Conservation (phyloP, 345 rosid genomes). For the Streptanthus diversifolius region DNA sequence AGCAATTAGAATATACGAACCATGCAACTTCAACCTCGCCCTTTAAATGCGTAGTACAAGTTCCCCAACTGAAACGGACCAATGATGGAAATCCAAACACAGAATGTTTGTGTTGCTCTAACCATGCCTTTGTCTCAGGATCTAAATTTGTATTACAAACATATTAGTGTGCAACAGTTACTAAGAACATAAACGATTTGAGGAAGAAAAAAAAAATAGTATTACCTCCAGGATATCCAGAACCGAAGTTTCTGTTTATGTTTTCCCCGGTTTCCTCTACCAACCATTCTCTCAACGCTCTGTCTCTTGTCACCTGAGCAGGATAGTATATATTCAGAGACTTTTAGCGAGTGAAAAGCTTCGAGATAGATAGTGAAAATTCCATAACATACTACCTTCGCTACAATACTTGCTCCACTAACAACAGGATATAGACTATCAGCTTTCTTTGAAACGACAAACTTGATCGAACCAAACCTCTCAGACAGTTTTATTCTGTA, state of each 20-base stretch:
- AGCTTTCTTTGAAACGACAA: conserved; percentile 94
- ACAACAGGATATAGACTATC: conserved; percentile 94
- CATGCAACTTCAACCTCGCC: conserved; percentile 65
- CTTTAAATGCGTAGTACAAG: conserved; percentile 67
- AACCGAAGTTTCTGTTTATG: conserved; percentile 71
- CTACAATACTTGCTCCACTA: conserved; percentile 95
- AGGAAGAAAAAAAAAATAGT: neutral
- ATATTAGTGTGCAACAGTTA: neutral
- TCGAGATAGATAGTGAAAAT: neutral
- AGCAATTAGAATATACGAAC: conserved; percentile 37
- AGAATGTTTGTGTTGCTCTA: conserved; percentile 61
- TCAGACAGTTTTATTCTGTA: conserved; percentile 69
- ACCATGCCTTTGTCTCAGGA: conserved; percentile 90
- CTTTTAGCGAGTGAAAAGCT: neutral
- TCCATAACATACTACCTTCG: conserved; percentile 57
- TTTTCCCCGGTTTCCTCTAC: conserved; percentile 76
- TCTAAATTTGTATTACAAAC: conserved; percentile 41
- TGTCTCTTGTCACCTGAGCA: conserved; percentile 82
- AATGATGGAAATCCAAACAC: conserved; percentile 90
- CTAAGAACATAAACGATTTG: neutral
- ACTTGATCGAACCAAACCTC: conserved; percentile 75
- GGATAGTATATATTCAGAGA: neutral
- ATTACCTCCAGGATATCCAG: conserved; percentile 99
- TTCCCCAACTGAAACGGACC: conserved; percentile 97
- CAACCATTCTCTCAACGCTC: conserved; percentile 77